Evolutionary conservation across 169 alveolate species (phyloP), one percentile per base, ranked within the genome.

Genomic region (Plasmodium vinckei): DNA sequence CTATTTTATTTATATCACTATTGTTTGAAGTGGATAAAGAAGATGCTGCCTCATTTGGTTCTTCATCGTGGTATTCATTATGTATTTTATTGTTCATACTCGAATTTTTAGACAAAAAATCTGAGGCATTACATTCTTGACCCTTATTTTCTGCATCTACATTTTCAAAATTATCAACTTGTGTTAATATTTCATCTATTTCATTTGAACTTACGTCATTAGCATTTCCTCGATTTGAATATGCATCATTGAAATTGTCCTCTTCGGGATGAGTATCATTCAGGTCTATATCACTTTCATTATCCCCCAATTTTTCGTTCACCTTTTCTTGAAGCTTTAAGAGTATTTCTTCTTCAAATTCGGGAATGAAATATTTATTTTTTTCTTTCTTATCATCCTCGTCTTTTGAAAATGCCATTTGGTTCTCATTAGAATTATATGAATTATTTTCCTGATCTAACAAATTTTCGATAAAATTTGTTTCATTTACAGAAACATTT

Each of bases 311-410:
- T 17, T 73, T 73, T 39, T 60, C 60, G 10, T 64, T 73, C 6
- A 73, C 39, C 67, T 46, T 64, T 51, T 73, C 44, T 42, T 73
- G 73, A 23, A 73, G 88, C 39, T 73, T 73, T 21, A 73, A 27
- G 27, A 73, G 88, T 9, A 73, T 73, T 9, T 73, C 72, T 13
- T 51, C 65, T 73, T 73, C 88, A 49, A 73, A 73, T 3, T 17
- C 46, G 0, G 88, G 88, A 13, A 73, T 12, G 23, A 60, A 73
- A 10, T 46, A 25, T 42, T 73, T 61, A 44, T 63, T 73, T 46
- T 73, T 21, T 2, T 39, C 47, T 73, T 73, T 53, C 27, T 15
- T 17, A 3, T 7, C 23, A 17, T 12, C 2, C 5, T 67, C 75
- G 9, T 42, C 13, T 17, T 68, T 17, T 9, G 39, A 1, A 9